Evolutionary conservation across 2,329 filamentous ascomycete species (phyloP), one percentile per base, ranked within the genome.

Genomic region (Trichoderma koningii): DNA sequence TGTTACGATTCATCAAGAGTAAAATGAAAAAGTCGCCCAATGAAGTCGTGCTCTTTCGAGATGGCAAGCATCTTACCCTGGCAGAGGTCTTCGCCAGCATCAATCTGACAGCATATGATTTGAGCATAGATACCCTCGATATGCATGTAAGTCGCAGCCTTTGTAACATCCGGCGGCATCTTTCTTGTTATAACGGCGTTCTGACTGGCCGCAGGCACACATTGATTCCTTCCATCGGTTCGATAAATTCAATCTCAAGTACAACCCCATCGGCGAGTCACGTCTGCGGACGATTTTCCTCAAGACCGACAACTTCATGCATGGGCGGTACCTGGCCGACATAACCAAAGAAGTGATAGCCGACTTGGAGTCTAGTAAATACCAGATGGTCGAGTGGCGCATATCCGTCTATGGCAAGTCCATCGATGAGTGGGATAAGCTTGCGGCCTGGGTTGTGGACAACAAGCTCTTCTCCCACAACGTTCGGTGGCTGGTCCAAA

Each of bases 11-110:
- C 78, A 99, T 99, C 82, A 99, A 99, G 79, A 97, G 93, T 78
- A 99, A 99, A 80, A 97, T 99, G 93, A 98, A 97, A 84, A 99
- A 97, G 77, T 95, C 87, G 21, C 93, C 93, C 0, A 91, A 98
- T 72, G 95, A 99, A 79, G 87, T 95, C 38, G 95, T 99, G 5
- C 85, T 99, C 53, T 96, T 89, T 76, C 87, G 95, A 73, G 95
- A 99, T 76, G 94, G 91, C 66, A 96, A 94, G 76, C 87, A 96
- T 76, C 82, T 99, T 71, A 98, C 95, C 0, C 79, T 99, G 66
- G 88, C 87, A 66, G 92, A 99, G 78, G 95, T 99, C 0, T 99
- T 99, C 76, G 89, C 97, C 73, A 97, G 93, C 78, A 97, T 99
- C 80, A 97, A 97, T 68, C 81, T 99, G 71, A 98, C 94, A 6